These are phyloP conservation scores for Dryas integrifolia DNA, from an alignment of 331 rosid species.

Conservation along the genomic window DNA sequence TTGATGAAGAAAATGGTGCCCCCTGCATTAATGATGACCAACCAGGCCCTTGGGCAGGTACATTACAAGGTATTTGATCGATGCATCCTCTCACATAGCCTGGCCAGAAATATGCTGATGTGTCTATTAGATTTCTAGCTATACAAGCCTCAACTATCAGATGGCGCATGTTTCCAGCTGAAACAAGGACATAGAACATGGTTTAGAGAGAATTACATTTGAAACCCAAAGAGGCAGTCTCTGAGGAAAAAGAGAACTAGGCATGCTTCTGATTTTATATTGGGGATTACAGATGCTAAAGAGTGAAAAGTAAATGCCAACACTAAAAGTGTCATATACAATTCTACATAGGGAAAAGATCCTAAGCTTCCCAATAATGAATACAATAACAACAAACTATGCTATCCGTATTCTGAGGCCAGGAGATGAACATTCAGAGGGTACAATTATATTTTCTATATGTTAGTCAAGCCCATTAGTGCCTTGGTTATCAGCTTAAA, in stretches of 20 bases:
- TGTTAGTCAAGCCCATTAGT: no score
- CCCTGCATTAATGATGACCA: slow-evolving; percentile 25
- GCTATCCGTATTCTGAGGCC: not conserved
- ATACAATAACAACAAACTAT: no score
- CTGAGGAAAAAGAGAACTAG: no score
- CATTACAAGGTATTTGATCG: not conserved
- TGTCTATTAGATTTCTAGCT: slow-evolving; percentile 29
- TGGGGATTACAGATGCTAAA: no score
- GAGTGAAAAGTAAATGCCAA: no score
- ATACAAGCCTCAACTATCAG: slow-evolving; percentile 30
- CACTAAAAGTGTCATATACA: no score
- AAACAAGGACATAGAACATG: slow-evolving; percentile 2
- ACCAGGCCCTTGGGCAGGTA: slow-evolving; percentile 9
- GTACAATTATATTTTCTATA: no score
- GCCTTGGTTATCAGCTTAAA: no score
- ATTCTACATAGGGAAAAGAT: no score
- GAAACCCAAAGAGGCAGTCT: not conserved
- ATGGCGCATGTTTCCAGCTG: slow-evolving; percentile 32
- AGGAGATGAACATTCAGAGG: not conserved
- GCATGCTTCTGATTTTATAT: no score
- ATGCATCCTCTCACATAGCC: slow-evolving; percentile 21
- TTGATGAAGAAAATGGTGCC: not conserved
- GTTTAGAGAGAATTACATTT: not conserved
- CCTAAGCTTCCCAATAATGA: no score
- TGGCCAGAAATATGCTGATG: slow-evolving; percentile 31